Evolutionary conservation across 495 filamentous ascomycete genomes (phyloP), one percentile per base, ranked within the genome.

Genomic region (Aspergillus mulundensis): DNA sequence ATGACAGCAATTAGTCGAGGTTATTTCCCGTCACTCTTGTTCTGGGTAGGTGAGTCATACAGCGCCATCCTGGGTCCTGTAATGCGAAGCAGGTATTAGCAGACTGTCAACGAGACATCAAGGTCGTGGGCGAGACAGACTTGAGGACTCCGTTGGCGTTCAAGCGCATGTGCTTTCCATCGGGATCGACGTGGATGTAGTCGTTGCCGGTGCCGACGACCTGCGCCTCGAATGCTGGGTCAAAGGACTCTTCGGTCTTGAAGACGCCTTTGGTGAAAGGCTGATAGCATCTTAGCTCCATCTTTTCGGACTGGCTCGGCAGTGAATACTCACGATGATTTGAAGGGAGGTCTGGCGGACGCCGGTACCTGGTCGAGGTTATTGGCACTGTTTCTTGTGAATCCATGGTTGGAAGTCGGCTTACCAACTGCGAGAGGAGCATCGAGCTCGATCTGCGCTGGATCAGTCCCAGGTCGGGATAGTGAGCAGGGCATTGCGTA

Each of bases 161-260:
- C 51, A 85, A 69, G 2, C 80, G 75, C 56, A 77, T 66, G 36
- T 76, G 68, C 53, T 69, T 68, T 18, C 73, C 74, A 54, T 77
- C 71, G 1, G 76, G 70, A 60, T 81, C 76, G 12, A 66, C 61
- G 39, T 69, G 73, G 69, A 85, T 81, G 60, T 72, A 81, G 56
- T 82, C 80, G 54, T 70, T 72, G n/a, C 78, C 80, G 6, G 58
- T 55, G 44, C 77, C 75, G 21, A 70, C 65, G 50, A 81, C 77
- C 18, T 70, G 63, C n/a, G 75, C 76, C 56, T 82, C 74, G 20
- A 84, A 42, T 16, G 64, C 57, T 0, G 74, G 74, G 4, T 60
- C 60, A 59, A 78, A 79, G 10, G 68, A 62, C 0, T 70, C 59
- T 19, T 73, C 73, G 47, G 65, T 69, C 49, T 74, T 74, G 54